Evolutionary conservation across 1,139 yeast species (phyloP), one percentile per base, ranked within the genome.

Genomic region (Blastobotrys raffinosifermentans): DNA sequence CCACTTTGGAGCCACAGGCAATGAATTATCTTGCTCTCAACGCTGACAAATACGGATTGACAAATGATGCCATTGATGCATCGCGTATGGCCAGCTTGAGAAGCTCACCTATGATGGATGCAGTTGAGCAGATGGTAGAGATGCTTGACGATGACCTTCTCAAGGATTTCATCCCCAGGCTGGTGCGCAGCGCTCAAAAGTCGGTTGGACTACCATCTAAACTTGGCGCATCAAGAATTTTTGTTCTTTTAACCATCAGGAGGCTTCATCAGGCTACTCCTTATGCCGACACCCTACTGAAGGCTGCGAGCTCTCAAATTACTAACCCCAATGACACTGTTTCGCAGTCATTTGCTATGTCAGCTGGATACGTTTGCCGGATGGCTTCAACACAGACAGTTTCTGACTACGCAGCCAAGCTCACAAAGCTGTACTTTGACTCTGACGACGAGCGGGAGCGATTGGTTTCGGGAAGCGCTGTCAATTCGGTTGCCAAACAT

Each of bases 191-290:
- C 2, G 69, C 84, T 5, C 78, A 77, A 45, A 72, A 69, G 43
- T 75, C 94, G 0, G 84, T 89, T 21, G 98, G 97, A 0, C 67
- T 91, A 20, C 96, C 97, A 0, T 86, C 96, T 0, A 87, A 87
- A 54, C 87, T 85, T 1, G 87, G 93, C 30, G 87, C 91, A 0
- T 75, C 94, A n/a, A 73, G 78, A 46, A 80, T 89, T 0, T 58
- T 87, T 17, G 85, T 81, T 5, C 71, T 76, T 17, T 58, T 87
- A 40, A 72, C 81, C 1, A 65, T 75, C 18, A 71, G 78, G 45
- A 77, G 81, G 49, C 57, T 71, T n/a, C 69, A 70, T 22, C 54
- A 73, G 16, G 58, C 76, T 9, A 67, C 70, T 31, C 80, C 84
- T 0, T 75, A 73, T 51, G 82, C 89, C 7, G 83, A 80, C 39